These are phyloP conservation scores for Entonaema liquescens DNA, from an alignment of 495 filamentous ascomycete genomes.

Conservation along the genomic window DNA sequence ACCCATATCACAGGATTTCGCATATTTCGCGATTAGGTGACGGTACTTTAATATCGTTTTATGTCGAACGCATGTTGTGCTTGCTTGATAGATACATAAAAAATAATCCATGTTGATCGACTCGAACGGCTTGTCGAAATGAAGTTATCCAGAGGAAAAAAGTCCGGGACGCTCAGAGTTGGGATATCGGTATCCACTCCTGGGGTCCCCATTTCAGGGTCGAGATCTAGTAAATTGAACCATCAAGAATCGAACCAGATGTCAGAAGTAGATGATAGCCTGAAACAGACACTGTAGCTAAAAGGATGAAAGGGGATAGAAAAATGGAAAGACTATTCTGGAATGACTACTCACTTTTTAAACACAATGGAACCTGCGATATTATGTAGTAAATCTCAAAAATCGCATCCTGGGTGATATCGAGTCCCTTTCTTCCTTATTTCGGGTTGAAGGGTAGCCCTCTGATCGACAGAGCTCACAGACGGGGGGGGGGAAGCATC, in stretches of 20 bases:
- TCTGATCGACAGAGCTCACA: conserved; percentile 32
- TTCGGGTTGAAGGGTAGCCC: conserved; percentile 22
- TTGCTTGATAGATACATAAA: background rate
- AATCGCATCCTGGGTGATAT: conserved; percentile 18
- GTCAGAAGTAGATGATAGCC: conserved; percentile 35
- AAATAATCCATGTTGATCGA: conserved; percentile 3
- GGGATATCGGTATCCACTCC: conserved; percentile 30
- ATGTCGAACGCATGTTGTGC: background rate
- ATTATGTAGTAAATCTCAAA: conserved; percentile 7
- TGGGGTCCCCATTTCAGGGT: conserved; percentile 23
- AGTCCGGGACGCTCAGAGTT: conserved; percentile 13
- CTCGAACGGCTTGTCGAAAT: conserved; percentile 17
- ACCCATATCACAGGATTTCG: background rate
- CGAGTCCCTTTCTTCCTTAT: conserved; percentile 4
- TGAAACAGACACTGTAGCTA: conserved; percentile 17
- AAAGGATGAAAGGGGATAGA: background rate
- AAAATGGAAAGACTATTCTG: conserved; percentile 4
- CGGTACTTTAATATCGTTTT: background rate
- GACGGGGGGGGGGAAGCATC: conserved; percentile 17
- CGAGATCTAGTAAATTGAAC: conserved; percentile 24
- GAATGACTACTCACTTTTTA: conserved; percentile 10
- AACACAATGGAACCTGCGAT: conserved; percentile 19
- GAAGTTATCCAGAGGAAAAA: conserved; percentile 20
- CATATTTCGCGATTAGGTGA: background rate
- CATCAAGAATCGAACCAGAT: conserved; percentile 17